Evolutionary conservation across 495 filamentous ascomycete species (phyloP).

Genomic region (Collariella sp.): DNA sequence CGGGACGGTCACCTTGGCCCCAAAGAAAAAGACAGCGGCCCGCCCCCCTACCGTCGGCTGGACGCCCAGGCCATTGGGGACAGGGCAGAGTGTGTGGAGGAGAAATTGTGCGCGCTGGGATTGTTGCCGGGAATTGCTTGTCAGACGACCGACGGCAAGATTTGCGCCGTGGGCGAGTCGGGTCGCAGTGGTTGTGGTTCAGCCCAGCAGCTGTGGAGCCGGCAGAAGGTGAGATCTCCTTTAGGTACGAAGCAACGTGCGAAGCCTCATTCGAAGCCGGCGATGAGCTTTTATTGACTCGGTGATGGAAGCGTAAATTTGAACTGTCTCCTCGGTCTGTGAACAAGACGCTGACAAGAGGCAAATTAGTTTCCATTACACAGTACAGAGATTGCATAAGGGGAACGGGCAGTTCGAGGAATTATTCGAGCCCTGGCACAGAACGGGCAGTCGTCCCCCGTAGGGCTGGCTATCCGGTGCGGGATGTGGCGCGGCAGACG

Average conservation of each 20-base stretch:
- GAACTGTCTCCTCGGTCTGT: too few relatives aligned
- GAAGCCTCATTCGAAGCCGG: neutral
- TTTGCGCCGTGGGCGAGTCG: neutral
- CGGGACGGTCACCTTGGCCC: neutral
- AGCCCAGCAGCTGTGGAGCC: constrained; percentile 2
- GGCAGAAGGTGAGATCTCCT: too few relatives aligned
- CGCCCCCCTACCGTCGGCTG: neutral
- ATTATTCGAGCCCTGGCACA: neutral
- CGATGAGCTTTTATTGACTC: too few relatives aligned
- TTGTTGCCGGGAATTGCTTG: neutral
- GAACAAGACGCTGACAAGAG: too few relatives aligned
- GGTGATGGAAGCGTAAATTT: too few relatives aligned
- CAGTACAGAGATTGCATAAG: too few relatives aligned
- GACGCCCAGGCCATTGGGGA: constrained; percentile 6
- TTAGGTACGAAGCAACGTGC: neutral
- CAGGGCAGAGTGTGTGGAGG: neutral
- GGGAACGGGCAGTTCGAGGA: too few relatives aligned
- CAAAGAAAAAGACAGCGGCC: neutral
- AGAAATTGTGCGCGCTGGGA: constrained; percentile 8
- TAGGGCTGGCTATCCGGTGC: constrained; percentile 1
- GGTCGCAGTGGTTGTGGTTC: constrained; percentile 7
- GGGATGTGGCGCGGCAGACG: constrained; percentile 6
- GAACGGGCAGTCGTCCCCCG: neutral
- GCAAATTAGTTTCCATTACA: too few relatives aligned
- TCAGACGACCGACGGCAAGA: neutral